phyloP scores from a whole-genome alignment of 2,329 filamentous ascomycete species.

The Mycocentrospora acerina region DNA sequence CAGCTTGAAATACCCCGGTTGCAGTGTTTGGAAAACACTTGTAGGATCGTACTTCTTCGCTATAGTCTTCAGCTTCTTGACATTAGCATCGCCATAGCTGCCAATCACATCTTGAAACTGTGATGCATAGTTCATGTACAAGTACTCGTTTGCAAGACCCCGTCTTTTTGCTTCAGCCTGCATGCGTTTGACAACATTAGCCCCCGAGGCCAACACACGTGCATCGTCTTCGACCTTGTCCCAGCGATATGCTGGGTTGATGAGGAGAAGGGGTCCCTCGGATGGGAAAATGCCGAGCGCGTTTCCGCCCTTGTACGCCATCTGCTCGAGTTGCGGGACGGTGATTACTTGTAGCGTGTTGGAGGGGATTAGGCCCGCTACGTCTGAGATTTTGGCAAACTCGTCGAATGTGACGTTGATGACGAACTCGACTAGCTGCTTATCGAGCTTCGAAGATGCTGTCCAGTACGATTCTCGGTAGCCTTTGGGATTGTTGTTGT shows the following conservation, averaged over 20 bases:
- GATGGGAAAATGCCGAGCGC: conserved; percentile 27
- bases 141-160: conserved; percentile 13
- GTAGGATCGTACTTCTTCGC: conserved; percentile 22
- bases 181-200: conserved; percentile 14
- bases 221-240: conserved; percentile 22
- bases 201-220: conserved; percentile 18
- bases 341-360: no score
- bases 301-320: conserved; percentile 26
- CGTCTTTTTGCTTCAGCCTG: conserved; percentile 6
- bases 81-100: conserved; percentile 45
- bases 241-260: conserved; percentile 23
- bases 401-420: conserved; percentile 9
- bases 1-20: conserved; percentile 27
- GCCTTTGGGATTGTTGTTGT: conserved; percentile 15
- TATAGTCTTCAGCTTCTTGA: conserved; percentile 19
- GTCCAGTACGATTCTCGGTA: conserved; percentile 31
- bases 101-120: conserved; percentile 45
- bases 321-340: conserved; percentile 8
- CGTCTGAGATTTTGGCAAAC: neutral
- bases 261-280: conserved; percentile 21
- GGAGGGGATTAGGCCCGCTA: no score
- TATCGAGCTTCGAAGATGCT: conserved; percentile 26
- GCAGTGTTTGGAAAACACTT: conserved; percentile 19
- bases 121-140: conserved; percentile 53
- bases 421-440: conserved; percentile 16